These are phyloP conservation scores for Monilinia aucupariae DNA, from an alignment of 2,329 filamentous ascomycete species.

Conservation along the genomic window DNA sequence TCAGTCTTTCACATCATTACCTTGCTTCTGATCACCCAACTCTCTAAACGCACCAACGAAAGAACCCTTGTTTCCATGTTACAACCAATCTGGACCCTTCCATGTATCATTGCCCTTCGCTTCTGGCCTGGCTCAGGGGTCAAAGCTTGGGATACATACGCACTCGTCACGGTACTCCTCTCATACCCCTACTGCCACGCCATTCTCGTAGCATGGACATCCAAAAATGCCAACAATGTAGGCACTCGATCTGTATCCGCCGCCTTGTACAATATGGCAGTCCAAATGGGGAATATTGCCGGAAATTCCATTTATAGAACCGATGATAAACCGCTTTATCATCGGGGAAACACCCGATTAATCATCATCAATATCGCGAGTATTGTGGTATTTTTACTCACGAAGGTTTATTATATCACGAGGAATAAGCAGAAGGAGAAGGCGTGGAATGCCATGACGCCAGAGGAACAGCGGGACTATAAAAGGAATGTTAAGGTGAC, in stretches of 20 bases:
- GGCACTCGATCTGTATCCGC: slow-evolving; percentile 57
- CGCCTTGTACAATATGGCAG: slow-evolving; percentile 51
- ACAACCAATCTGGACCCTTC: slow-evolving; percentile 40
- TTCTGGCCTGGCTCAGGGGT: slow-evolving; percentile 29
- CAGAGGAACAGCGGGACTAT: slow-evolving; percentile 37
- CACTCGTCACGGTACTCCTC: slow-evolving; percentile 33
- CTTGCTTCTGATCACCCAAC: slow-evolving; percentile 42
- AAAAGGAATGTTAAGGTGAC: slow-evolving; percentile 37
- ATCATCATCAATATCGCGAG: slow-evolving; percentile 45
- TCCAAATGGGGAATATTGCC: slow-evolving; percentile 40
- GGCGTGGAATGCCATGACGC: slow-evolving; percentile 43
- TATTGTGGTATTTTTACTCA: slow-evolving; percentile 45
- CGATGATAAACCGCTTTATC: slow-evolving; percentile 51
- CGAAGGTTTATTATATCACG: slow-evolving; percentile 45
- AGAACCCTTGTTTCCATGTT: slow-evolving; percentile 36
- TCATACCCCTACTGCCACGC: slow-evolving; percentile 33
- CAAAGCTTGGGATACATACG: slow-evolving; percentile 37
- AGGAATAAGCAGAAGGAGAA: slow-evolving; percentile 41
- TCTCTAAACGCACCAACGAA: slow-evolving; percentile 41
- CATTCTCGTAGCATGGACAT: slow-evolving; percentile 40
- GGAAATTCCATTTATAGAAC: slow-evolving; percentile 45
- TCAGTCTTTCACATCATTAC: slow-evolving; percentile 43
- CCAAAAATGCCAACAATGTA: slow-evolving; percentile 56
- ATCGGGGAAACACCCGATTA: slow-evolving; percentile 51
- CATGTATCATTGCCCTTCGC: slow-evolving; percentile 37